Percentiles rank a stretch among this genome's conserved stretches.
These are phyloP conservation scores for Sapria himalayana DNA, from an alignment of 345 rosid genomes.

Conservation along the genomic window DNA sequence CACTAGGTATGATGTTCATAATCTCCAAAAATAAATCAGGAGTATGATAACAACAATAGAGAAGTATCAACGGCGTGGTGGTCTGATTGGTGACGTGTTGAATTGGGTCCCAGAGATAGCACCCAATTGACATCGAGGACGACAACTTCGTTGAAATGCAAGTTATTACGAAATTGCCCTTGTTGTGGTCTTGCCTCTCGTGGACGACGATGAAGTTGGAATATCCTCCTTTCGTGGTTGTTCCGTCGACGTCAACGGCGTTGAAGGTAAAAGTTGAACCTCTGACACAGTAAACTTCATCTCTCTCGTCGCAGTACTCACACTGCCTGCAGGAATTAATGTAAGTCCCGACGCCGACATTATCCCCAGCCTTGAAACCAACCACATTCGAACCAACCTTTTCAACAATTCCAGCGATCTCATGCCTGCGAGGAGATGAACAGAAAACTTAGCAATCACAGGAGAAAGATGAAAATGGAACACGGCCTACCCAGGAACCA, in stretches of 20 bases:
- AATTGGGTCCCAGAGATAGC: too few species aligned
- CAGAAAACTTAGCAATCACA: not conserved
- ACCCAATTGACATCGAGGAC: too few species aligned
- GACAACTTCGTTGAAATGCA: too few species aligned
- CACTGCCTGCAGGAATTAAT: conserved; percentile 73
- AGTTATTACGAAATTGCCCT: too few species aligned
- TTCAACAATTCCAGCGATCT: conserved; percentile 62
- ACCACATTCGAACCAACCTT: conserved; percentile 57
- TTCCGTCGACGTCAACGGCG: conserved; percentile 48
- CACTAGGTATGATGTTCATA: too few species aligned
- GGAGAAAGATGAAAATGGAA: not conserved
- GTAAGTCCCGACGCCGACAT: conserved; percentile 77
- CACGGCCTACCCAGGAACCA: conserved; percentile 67
- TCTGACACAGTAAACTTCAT: conserved; percentile 40
- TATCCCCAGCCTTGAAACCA: conserved; percentile 55
- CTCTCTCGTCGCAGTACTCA: conserved; percentile 32
- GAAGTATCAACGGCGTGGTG: too few species aligned
- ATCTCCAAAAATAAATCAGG: too few species aligned
- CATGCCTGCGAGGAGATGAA: conserved; percentile 31
- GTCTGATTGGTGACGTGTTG: too few species aligned
- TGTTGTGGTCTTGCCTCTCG: conserved; percentile 47
- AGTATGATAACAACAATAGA: too few species aligned
- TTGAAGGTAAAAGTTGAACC: conserved; percentile 41
- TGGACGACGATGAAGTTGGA: conserved; percentile 53
- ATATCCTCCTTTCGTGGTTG: conserved; percentile 74